Conservation (phyloP, 2,329 filamentous ascomycete genomes). For the Aspergillus sclerotialis region DNA sequence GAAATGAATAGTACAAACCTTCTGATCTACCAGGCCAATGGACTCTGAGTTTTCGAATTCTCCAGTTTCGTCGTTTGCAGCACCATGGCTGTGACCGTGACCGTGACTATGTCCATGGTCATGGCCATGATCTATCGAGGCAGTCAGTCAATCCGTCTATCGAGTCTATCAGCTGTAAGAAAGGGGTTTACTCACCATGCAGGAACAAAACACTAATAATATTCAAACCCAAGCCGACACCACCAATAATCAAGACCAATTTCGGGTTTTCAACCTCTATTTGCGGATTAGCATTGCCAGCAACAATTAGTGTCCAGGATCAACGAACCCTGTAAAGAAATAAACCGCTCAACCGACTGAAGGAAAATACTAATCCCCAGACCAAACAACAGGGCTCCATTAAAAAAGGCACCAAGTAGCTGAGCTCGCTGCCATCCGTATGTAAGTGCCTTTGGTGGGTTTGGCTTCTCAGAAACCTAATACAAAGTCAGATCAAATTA, state of each 20-base stretch:
- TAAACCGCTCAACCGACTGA: constrained; percentile 60
- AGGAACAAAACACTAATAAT: constrained; percentile 58
- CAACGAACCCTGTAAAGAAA: constrained; percentile 31
- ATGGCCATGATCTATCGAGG: constrained; percentile 2
- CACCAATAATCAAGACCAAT: constrained; percentile 61
- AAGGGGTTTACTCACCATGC: constrained; percentile 42
- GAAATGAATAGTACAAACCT: not conserved
- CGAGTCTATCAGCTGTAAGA: too few relatives aligned
- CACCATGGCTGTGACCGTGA: constrained; percentile 1
- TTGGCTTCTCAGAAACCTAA: constrained; percentile 50
- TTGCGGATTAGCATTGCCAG: constrained; percentile 7
- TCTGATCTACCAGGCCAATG: constrained; percentile 1
- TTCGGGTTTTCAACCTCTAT: constrained; percentile 56
- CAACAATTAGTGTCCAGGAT: constrained; percentile 32
- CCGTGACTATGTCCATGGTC: constrained; percentile 3
- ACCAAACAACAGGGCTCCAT: constrained; percentile 66
- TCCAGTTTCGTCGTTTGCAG: not conserved
- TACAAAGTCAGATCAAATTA: not conserved
- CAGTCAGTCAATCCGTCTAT: too few relatives aligned
- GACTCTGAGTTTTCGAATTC: not conserved
- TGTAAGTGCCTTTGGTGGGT: constrained; percentile 53
- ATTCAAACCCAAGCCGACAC: constrained; percentile 58
- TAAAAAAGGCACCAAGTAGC: constrained; percentile 73
- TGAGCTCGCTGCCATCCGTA: constrained; percentile 68
- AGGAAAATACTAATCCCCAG: constrained; percentile 66